Conservation (phyloP, 257 asterid genomes). For the Nicotiana paniculata region DNA sequence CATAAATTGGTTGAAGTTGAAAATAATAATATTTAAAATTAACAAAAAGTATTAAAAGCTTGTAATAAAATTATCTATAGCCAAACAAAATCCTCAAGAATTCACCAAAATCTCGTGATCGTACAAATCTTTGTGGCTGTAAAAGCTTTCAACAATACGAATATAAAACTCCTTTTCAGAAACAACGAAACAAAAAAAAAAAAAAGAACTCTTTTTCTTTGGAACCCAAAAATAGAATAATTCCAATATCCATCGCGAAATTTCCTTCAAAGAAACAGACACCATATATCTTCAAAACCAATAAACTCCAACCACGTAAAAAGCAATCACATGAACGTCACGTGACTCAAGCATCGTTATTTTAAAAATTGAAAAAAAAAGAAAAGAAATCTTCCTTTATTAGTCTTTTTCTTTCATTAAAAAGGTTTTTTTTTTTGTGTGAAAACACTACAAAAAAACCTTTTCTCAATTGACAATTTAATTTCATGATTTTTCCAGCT, state of each 20-base stretch:
- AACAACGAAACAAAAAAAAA: neutral
- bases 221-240: neutral
- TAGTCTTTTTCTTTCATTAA: neutral
- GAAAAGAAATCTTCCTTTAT: neutral
- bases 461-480: neutral
- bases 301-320: neutral
- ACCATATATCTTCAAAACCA: neutral
- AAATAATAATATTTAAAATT: too few species aligned
- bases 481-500: neutral
- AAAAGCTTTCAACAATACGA: neutral
- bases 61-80: neutral
- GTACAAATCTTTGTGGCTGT: neutral
- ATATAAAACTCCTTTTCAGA: neutral
- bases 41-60: too few species aligned
- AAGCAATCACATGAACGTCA: neutral
- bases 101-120: neutral
- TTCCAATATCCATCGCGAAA: neutral
- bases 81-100: neutral
- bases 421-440: too few species aligned
- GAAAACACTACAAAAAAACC: neutral
- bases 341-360: neutral
- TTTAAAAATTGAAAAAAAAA: neutral
- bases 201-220: neutral
- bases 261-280: neutral
- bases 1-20: too few species aligned